Conservation (phyloP, 2,329 filamentous ascomycete genomes). For the Fusarium tricinctum region DNA sequence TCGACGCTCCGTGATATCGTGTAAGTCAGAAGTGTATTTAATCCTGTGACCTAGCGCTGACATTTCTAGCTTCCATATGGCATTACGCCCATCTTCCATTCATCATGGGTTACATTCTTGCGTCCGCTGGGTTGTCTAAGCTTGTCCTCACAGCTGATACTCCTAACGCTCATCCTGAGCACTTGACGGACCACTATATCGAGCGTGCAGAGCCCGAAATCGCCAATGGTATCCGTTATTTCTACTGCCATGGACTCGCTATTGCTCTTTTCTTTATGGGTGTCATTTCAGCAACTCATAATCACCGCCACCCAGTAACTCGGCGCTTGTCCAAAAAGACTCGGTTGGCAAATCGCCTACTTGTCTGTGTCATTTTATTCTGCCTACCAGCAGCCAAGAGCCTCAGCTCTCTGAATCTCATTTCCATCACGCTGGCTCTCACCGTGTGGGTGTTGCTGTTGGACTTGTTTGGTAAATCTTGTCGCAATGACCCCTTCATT, state of each 20-base stretch:
- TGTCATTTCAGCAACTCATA: slow-evolving; percentile 67
- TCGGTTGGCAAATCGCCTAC: slow-evolving; percentile 66
- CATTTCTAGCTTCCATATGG: slow-evolving; percentile 64
- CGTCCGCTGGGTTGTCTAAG: slow-evolving; percentile 69
- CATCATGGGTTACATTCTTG: slow-evolving; percentile 73
- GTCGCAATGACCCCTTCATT: slow-evolving; percentile 60
- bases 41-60: slow-evolving; percentile 12
- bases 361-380: slow-evolving; percentile 66
- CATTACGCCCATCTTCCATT: slow-evolving; percentile 70
- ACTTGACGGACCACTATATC: slow-evolving; percentile 66
- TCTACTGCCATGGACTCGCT: slow-evolving; percentile 74
- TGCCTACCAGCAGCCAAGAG: slow-evolving; percentile 65
- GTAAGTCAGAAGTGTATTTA: slow-evolving; percentile 49
- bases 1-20: slow-evolving; percentile 61
- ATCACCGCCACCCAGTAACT: slow-evolving; percentile 66
- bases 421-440: slow-evolving; percentile 61
- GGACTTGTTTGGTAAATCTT: slow-evolving; percentile 65
- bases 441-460: slow-evolving; percentile 62
- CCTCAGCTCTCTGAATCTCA: slow-evolving; percentile 62
- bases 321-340: slow-evolving; percentile 64
- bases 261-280: slow-evolving; percentile 68
- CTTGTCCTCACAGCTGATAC: slow-evolving; percentile 72
- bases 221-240: slow-evolving; percentile 69
- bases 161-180: slow-evolving; percentile 60
- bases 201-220: slow-evolving; percentile 65